Conservation (phyloP, 1,284 basidiomycete species). For the Golubevia sp. region DNA sequence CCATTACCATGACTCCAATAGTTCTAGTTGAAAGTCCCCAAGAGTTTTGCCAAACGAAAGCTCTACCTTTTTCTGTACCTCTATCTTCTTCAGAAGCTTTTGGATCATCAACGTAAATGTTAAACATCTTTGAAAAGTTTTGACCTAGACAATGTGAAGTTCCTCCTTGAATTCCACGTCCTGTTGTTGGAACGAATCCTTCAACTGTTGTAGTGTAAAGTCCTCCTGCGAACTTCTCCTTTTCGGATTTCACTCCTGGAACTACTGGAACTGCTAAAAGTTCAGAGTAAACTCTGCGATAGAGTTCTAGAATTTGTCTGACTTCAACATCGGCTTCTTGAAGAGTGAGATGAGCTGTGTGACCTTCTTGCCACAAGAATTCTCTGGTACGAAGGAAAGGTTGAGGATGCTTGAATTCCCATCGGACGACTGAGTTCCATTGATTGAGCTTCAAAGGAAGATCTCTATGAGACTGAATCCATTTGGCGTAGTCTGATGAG, state of each 20-base stretch:
- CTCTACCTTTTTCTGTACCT: slow-evolving; percentile 65
- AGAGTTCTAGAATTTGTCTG: slow-evolving; percentile 89
- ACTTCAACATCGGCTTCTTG: slow-evolving; percentile 89
- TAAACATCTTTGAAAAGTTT: slow-evolving; percentile 99
- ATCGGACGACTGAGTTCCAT: slow-evolving; percentile 98
- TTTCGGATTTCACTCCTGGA: slow-evolving; percentile 95
- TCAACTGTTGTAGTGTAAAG: slow-evolving; percentile 98
- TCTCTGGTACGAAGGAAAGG: slow-evolving; percentile 98
- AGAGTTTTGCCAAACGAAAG: slow-evolving; percentile 95
- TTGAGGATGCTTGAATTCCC: slow-evolving; percentile 99
- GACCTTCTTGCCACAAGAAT: slow-evolving; percentile 99
- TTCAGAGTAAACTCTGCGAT: slow-evolving; percentile 94
- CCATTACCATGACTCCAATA: slow-evolving; percentile 99
- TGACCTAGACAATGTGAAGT: slow-evolving; percentile 97
- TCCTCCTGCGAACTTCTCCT: slow-evolving; percentile 98
- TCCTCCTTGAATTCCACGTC: slow-evolving; percentile 95
- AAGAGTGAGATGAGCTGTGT: slow-evolving; percentile 91
- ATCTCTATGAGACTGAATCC: slow-evolving; percentile 97
- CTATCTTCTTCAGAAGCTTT: slow-evolving; percentile 47
- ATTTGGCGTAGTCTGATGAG: slow-evolving; percentile 79
- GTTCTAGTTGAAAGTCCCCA: slow-evolving; percentile 97
- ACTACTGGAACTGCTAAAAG: slow-evolving; percentile 96
- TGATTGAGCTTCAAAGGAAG: slow-evolving; percentile 96
- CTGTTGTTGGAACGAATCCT: slow-evolving; percentile 95
- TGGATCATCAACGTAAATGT: slow-evolving; percentile 89